Conservation (phyloP, 1,139 yeast species). For the Pichia sp. region DNA sequence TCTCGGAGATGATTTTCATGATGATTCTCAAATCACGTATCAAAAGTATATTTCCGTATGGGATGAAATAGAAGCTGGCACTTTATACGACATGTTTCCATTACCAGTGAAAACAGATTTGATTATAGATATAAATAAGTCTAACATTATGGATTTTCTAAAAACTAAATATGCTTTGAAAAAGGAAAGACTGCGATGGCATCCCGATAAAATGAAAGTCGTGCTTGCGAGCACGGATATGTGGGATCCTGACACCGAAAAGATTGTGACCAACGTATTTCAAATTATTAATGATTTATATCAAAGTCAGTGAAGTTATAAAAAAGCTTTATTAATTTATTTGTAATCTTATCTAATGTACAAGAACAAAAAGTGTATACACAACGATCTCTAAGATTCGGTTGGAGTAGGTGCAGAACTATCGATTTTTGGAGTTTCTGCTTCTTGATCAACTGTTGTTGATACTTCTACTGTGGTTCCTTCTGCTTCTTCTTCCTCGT, state of each 20-base stretch:
- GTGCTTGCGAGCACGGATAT: slow-evolving; percentile 14
- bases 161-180: slow-evolving; percentile 32
- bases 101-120: slow-evolving; percentile 24
- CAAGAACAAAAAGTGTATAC: not conserved
- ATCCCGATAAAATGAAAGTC: slow-evolving; percentile 54
- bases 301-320: slow-evolving; percentile 29
- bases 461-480: slow-evolving; percentile 11
- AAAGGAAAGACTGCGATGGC: slow-evolving; percentile 62
- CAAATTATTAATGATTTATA: slow-evolving; percentile 40
- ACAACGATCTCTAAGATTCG: slow-evolving; percentile 2
- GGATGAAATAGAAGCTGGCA: slow-evolving; percentile 23
- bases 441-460: slow-evolving; percentile 12
- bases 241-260: slow-evolving; percentile 6
- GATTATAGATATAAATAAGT: slow-evolving; percentile 20
- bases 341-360: not conserved
- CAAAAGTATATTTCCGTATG: slow-evolving; percentile 30
- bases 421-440: slow-evolving; percentile 16
- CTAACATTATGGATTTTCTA: slow-evolving; percentile 30
- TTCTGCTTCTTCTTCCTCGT: slow-evolving; percentile 1
- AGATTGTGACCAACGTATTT: slow-evolving; percentile 36
- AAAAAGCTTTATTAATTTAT: not conserved
- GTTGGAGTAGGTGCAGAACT: slow-evolving; percentile 11
- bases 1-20: too few relatives aligned
- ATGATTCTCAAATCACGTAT: slow-evolving; percentile 18
- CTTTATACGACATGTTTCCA: slow-evolving; percentile 10